Base-by-base conservation (phyloP, 1,139 yeast species). In the Geotrichum bryndzae region DNA sequence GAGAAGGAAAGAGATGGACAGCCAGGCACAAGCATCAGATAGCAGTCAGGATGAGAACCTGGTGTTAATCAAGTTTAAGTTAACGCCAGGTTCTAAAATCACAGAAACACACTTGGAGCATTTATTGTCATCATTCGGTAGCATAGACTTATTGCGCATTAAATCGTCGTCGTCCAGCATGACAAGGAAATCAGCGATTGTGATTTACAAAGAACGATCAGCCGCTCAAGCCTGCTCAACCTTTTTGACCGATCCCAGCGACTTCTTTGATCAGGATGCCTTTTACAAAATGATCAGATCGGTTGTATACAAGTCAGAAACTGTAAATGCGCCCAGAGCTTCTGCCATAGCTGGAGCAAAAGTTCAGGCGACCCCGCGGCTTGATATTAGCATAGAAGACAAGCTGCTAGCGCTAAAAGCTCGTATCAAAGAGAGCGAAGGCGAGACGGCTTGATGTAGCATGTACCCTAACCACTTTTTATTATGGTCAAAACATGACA, bases 201-300 rank as follows among this genome's bases (percentile, higher is more conserved):
- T 58, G 6, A 35, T 58, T 7, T 58, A 53, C 38, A n/a, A 38
- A 13, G 51, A 48, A 15, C 27, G 51, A 50, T 50, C 57, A 11
- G 41, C 61, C 3, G 61, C 61, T 13, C 61, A 54, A n/a, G 48
- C 58, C n/a, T 58, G 61, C 25, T 57, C 61, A 10, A 18, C 51
- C 4, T 51, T 54, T 11, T 54, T 58, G 10, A 54, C 61, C 10
- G 53, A 51, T 29, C 61, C 61, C 15, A 41, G 48, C 4, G 58
- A 27, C 11, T 58, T 58, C 27, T 52, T 52, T 33, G 31, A 27
- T n/a, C 23, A 23, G 23, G 57, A 58, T 45, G 54, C 57, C 10
- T 58, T 58, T 38, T 58, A 58, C 54, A 27, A n/a, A 25, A 45
- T 51, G 3, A 58, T 58, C 31, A 31, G 33, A 23, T 54, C 58